Percentiles rank a stretch among this genome's conserved stretches.
Evolutionary conservation across 306 rosid species (phyloP).

Genomic region (Quercus wislizeni): DNA sequence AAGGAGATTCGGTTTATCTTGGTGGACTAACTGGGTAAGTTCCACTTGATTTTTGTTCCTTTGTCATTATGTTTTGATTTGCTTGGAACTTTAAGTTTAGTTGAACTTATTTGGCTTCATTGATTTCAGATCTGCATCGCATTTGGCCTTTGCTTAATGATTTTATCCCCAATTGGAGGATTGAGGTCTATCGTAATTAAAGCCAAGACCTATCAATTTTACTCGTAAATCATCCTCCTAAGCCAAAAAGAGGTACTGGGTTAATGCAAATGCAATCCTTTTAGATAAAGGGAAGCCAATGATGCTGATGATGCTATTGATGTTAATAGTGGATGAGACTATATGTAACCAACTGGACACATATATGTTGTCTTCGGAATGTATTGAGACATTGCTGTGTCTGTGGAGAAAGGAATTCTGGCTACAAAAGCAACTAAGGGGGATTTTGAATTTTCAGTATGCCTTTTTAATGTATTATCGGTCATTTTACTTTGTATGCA

Average conservation of each 20-base stretch:
- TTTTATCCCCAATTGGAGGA: conserved; percentile 77
- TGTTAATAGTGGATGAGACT: neutral
- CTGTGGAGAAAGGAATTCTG: neutral
- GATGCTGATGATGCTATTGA: neutral
- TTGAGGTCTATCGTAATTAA: conserved; percentile 59
- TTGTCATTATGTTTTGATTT: neutral
- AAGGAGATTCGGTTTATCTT: conserved; percentile 58
- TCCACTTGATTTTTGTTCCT: neutral
- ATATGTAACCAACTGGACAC: neutral
- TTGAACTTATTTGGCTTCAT: neutral
- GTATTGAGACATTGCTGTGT: neutral
- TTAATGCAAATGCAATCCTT: neutral
- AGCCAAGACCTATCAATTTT: conserved; percentile 57
- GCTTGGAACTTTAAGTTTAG: neutral
- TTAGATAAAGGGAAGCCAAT: neutral
- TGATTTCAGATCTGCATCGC: conserved; percentile 68
- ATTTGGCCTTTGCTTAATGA: conserved; percentile 56
- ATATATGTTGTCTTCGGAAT: neutral
- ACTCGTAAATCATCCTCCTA: conserved; percentile 35
- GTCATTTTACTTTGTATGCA: neutral
- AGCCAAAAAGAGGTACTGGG: neutral
- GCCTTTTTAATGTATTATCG: neutral
- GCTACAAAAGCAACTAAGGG: neutral
- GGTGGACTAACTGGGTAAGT: conserved; percentile 78
- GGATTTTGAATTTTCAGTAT: neutral